Evolutionary conservation across 1,284 basidiomycete species (phyloP), one percentile per base, ranked within the genome.

Genomic region (Takashimella tepidaria): DNA sequence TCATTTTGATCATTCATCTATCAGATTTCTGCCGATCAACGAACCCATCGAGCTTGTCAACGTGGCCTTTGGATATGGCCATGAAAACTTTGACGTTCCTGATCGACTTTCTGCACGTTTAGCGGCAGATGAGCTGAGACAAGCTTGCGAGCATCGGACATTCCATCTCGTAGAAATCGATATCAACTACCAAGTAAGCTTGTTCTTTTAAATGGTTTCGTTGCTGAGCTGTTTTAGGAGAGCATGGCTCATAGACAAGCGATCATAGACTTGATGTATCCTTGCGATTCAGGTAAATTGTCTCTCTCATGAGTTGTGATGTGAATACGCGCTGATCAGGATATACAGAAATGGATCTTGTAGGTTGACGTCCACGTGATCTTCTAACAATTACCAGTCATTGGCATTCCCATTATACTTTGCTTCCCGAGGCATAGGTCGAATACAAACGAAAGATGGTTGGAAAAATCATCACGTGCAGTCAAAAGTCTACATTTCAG

Each of bases 111-210:
- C 89, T 2, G 95, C 92, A 0, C 75, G 86, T 4, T 77, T 83
- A 53, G 89, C 90, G 57, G 70, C 88, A 2, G 81, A 83, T 49
- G 93, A 98, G 68, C 79, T 99, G 23, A 77, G 80, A 20, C 69
- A 72, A 42, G 60, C 92, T 5, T 86, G 86, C 63, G 89, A 89
- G 0, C 79, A 79, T 5, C 80, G 96, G 47, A 77, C 72, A 25
- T 98, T 92, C 91, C 89, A 92, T 63, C 92, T 99, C 67, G 88
- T 96, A 1, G 86, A 92, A 68, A 78, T 98, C 43, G 80, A 98
- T 69, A 84, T 98, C 1, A 81, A 88, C 2, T 92, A 86, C 60
- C 78, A 84, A 67, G 90, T 89, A 51, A 69, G 80, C 74, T 40
- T 53, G 20, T 8, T n/a, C 20, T 2, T 37, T 16, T 16, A 37